These are phyloP conservation scores for Alloascoidea africana DNA, from an alignment of 805 yeast genomes.

Conservation along the genomic window DNA sequence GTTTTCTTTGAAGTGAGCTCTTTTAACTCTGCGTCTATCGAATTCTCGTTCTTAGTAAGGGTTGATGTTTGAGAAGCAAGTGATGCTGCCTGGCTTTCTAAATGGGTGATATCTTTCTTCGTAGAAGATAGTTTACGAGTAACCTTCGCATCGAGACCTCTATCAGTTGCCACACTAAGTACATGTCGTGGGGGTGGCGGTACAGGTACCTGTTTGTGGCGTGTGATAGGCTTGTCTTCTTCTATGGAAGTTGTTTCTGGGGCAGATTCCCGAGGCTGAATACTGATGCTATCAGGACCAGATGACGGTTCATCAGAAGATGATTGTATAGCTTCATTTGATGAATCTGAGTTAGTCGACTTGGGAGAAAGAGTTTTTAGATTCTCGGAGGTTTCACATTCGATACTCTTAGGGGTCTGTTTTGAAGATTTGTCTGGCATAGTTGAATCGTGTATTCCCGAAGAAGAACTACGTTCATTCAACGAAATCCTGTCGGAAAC, in stretches of 20 bases:
- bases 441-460: neutral
- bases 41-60: slow-evolving; percentile 51
- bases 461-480: no score
- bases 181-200: no score
- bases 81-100: slow-evolving; percentile 72
- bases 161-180: slow-evolving; percentile 41
- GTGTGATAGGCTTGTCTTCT: neutral
- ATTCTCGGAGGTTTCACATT: slow-evolving; percentile 4
- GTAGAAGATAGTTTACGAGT: slow-evolving; percentile 63
- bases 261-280: slow-evolving; percentile 1
- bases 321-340: no score
- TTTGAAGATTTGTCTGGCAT: no score
- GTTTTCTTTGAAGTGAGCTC: slow-evolving; percentile 48
- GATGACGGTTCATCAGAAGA: neutral
- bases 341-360: no score
- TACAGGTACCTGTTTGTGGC: neutral
- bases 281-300: neutral
- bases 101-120: slow-evolving; percentile 76
- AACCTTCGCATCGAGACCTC: slow-evolving; percentile 27
- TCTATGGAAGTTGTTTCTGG: slow-evolving; percentile 20
- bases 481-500: no score
- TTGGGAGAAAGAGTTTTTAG: slow-evolving; percentile 3
- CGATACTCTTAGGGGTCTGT: no score
- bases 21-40: slow-evolving; percentile 68
- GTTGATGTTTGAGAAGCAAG: slow-evolving; percentile 59